Base-by-base conservation (phyloP, 1,284 basidiomycete species). In the Moesziomyces sp. region DNA sequence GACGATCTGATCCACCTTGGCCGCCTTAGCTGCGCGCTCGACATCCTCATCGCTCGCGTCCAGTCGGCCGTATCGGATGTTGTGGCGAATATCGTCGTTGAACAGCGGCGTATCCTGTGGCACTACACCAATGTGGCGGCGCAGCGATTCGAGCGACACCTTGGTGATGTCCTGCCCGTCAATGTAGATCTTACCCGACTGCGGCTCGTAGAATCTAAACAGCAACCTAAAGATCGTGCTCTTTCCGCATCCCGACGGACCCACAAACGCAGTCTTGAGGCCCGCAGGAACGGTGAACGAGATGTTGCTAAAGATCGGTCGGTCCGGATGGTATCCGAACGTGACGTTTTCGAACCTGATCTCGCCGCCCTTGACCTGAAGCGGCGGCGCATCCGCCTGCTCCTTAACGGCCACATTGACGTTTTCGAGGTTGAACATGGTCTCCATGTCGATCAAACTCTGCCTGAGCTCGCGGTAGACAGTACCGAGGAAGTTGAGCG, bases 61-160 rank as follows among this genome's bases (percentile, higher is more conserved):
- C 28, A 98, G 85, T n/a, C 91, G 87, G 0, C 96, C 96, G 83
- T 99, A 99, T 8, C 94, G 88, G 52, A 99, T 90, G 82, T 99
- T 99, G 84, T 97, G 93, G 87, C 96, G 87, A 54, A 99, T 91
- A 82, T 97, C 91, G 18, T 92, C 91, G 85, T 99, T 95, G 88
- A 99, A 98, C 6, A 99, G 87, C 1, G 96, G 94, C 19, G 96
- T 99, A 81, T 99, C 97, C 85, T 99, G 96, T 0, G 96, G 97
- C 1, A 99, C 97, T 11, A 98, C 93, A 2, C 96, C 97, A 47
- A 99, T 91, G 0, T 88, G 86, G 49, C 86, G 86, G 19, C 96
- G 88, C 0, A 98, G 86, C 45, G 90, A 91, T 42, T 89, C 88
- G 47, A 97, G 85, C 73, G 91, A 88, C 3, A 97, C 86, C 4